Percentiles rank a stretch among this genome's conserved stretches.
Evolutionary conservation across 805 yeast genomes (phyloP).

Genomic region (Sugiyamaella americana): DNA sequence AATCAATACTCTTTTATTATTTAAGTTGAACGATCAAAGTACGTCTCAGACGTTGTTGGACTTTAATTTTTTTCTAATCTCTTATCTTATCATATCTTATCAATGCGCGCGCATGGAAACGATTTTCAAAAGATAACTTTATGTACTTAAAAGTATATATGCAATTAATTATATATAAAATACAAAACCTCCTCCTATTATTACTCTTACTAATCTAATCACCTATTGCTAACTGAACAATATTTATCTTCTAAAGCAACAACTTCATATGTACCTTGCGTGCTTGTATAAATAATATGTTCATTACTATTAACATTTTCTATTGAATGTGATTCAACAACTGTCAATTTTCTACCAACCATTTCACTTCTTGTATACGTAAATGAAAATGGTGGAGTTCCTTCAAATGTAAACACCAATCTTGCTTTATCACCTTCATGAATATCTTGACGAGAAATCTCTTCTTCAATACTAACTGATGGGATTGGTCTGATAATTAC

Average conservation of each 20-base stretch:
- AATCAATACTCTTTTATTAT: too few species aligned
- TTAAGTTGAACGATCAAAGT: too few species aligned
- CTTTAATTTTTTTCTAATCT: neutral
- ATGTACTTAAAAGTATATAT: neutral
- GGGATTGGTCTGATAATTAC: slow-evolving; percentile 52
- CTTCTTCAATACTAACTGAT: slow-evolving; percentile 72
- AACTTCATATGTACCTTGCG: slow-evolving; percentile 94
- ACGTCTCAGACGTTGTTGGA: too few species aligned
- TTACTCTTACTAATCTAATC: too few species aligned
- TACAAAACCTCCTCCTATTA: too few species aligned
- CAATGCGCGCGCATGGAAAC: too few species aligned
- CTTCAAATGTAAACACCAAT: slow-evolving; percentile 71
- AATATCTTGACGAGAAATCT: slow-evolving; percentile 73
- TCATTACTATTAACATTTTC: slow-evolving; percentile 61
- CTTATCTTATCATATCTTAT: neutral
- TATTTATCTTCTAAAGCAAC: slow-evolving; percentile 79
- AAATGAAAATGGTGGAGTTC: slow-evolving; percentile 85
- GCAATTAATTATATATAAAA: neutral
- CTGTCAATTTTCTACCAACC: slow-evolving; percentile 35
- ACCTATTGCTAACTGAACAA: slow-evolving; percentile 39
- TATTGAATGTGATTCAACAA: slow-evolving; percentile 52
- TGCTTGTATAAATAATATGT: slow-evolving; percentile 65
- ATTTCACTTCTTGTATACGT: slow-evolving; percentile 73
- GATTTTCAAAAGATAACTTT: neutral
- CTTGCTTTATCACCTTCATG: slow-evolving; percentile 95